Percentiles rank a stretch among this genome's conserved stretches.
Evolutionary conservation across 2,329 filamentous ascomycete species (phyloP).

Genomic region (Gnomoniopsis smithogilvyi): DNA sequence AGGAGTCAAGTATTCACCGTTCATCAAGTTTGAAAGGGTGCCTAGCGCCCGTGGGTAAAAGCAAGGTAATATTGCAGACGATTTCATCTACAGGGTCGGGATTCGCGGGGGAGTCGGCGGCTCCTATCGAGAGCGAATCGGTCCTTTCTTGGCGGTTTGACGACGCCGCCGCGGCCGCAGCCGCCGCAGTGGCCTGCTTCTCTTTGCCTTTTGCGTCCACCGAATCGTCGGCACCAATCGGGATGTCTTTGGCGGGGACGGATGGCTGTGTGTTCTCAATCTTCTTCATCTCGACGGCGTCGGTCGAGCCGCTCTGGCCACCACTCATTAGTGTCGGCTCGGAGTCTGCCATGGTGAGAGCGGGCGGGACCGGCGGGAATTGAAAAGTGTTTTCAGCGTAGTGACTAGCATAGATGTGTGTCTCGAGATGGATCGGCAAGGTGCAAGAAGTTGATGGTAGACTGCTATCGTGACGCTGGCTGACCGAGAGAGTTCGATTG

Average conservation of each 20-base stretch:
- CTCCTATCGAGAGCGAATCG: slow-evolving; percentile 33
- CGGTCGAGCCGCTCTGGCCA: slow-evolving; percentile 6
- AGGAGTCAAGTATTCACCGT: slow-evolving; percentile 33
- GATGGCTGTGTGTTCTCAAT: slow-evolving; percentile 12
- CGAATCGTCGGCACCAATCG: slow-evolving; percentile 15
- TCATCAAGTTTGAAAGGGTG: slow-evolving; percentile 90
- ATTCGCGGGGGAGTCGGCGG: slow-evolving; percentile 20
- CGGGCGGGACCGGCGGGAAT: slow-evolving; percentile 1
- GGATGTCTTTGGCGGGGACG: slow-evolving; percentile 17
- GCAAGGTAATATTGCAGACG: slow-evolving; percentile 72
- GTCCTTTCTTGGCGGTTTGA: slow-evolving; percentile 24
- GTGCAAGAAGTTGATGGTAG: too few relatives aligned
- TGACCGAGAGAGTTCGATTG: too few relatives aligned
- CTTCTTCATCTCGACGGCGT: slow-evolving; percentile 18
- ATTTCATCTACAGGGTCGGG: slow-evolving; percentile 30
- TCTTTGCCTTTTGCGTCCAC: slow-evolving; percentile 27
- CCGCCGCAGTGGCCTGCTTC: slow-evolving; percentile 18
- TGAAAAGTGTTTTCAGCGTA: too few relatives aligned
- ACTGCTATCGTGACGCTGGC: too few relatives aligned
- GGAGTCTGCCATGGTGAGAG: slow-evolving; percentile 18
- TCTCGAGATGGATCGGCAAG: too few relatives aligned
- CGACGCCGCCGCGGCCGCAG: slow-evolving; percentile 14
- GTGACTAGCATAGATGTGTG: too few relatives aligned
- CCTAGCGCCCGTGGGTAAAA: slow-evolving; percentile 76
- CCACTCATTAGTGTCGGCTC: slow-evolving; percentile 11